phyloP scores from a whole-genome alignment of 768 basidiomycete genomes.

The Lactifluus piperatus region DNA sequence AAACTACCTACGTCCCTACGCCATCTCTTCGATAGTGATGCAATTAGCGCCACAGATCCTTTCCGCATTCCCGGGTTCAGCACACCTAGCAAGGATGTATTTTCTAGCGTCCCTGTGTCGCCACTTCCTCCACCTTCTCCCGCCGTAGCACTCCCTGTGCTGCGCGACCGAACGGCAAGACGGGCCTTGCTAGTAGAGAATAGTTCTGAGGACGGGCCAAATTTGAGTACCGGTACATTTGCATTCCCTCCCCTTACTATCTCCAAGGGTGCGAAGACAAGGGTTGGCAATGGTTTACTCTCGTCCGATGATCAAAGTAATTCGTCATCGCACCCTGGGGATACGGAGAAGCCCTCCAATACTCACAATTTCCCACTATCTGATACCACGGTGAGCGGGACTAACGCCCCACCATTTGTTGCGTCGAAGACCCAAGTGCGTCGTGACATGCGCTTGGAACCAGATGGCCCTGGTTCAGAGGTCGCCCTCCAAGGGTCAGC shows the following conservation, averaged over 20 bases:
- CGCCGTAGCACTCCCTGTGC: slow-evolving; percentile 32
- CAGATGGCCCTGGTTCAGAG: neutral
- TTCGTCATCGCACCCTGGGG: neutral
- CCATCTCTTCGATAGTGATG: slow-evolving; percentile 61
- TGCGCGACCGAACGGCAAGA: slow-evolving; percentile 26
- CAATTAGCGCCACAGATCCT: slow-evolving; percentile 29
- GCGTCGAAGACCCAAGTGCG: neutral
- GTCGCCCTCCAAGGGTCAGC: neutral
- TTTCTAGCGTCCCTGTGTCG: slow-evolving; percentile 21
- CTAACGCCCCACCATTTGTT: neutral
- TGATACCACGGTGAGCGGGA: neutral
- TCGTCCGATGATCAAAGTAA: slow-evolving; percentile 3
- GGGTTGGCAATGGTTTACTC: neutral
- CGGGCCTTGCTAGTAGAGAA: slow-evolving; percentile 27
- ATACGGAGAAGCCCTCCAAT: neutral
- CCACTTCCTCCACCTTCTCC: slow-evolving; percentile 23
- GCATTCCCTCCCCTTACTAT: slow-evolving; percentile 40
- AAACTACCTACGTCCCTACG: slow-evolving; percentile 72
- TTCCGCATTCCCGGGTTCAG: slow-evolving; percentile 35
- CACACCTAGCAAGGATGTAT: slow-evolving; percentile 10
- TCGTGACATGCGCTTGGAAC: slow-evolving; percentile 3
- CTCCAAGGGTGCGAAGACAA: slow-evolving; percentile 22
- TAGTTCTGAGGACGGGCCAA: slow-evolving; percentile 32
- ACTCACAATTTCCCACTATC: neutral
- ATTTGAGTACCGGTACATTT: slow-evolving; percentile 42